Evolutionary conservation across 2,329 filamentous ascomycete species (phyloP), one percentile per base, ranked within the genome.

Genomic region (Claviceps purpurea): DNA sequence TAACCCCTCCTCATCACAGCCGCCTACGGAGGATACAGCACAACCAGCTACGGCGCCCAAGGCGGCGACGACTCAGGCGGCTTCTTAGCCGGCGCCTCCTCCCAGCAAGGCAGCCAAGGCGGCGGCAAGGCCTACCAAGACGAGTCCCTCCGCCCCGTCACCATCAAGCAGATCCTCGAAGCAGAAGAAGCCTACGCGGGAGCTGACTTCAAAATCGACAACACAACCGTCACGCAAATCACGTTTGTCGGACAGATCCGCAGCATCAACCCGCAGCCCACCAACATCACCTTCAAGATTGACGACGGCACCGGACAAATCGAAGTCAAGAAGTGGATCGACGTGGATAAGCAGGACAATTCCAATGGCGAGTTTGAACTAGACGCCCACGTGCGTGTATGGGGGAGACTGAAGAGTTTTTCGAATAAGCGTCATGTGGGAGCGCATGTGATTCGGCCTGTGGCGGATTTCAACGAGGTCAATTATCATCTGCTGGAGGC

Each of bases 231-330:
- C 55, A 84, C 82, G 43, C 78, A 91, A 72, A 65, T 73, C 60
- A 91, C 87, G 34, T 84, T 97, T 59, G 81, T 98, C 55, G 93
- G 88, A 50, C 91, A 96, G 74, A 84, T 98, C 61, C 88, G 89
- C 65, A 83, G 83, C 69, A 82, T 96, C 69, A 86, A 81, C 64
- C 78, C 79, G n/a, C 89, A 95, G 71, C 79, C 85, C 42, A 96
- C 91, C 59, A 94, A 95, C 71, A 82, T 89, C 59, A 95, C 88
- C 46, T 95, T 94, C 77, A 87, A 84, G 62, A 74, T 98, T 61
- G 93, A 98, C 70, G 93, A 98, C 69, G 93, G 93, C 65, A 98
- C 94, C 1, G 90, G 89, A 55, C 77, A 83, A 56, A 84, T 96
- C 61, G 94, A 98, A 69, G 90, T 89, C 59, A 94, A 93, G 73